These are phyloP conservation scores for Coemansia sp. DNA, from an alignment of 192 early-diverging fungal genomes.

Conservation along the genomic window DNA sequence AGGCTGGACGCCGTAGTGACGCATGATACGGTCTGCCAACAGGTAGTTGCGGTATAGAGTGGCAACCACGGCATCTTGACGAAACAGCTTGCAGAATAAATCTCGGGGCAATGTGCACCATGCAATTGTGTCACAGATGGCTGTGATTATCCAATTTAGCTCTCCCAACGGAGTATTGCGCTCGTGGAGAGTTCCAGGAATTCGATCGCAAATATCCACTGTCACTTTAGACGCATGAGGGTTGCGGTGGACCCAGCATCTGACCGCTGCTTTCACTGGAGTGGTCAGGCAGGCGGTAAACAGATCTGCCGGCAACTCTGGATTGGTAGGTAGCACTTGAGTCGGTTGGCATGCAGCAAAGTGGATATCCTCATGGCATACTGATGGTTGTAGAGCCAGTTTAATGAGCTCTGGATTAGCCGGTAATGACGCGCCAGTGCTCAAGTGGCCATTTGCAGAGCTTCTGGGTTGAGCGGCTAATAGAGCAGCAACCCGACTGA, in stretches of 20 bases:
- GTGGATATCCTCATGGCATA: constrained; percentile 79
- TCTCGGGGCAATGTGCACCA: constrained; percentile 90
- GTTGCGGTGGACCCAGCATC: constrained; percentile 88
- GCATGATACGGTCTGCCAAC: constrained; percentile 93
- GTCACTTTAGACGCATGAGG: constrained; percentile 69
- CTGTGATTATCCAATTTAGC: constrained; percentile 98
- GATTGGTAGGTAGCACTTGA: constrained; percentile 88
- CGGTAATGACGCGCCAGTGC: background rate
- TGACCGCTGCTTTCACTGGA: constrained; percentile 89
- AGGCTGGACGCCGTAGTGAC: constrained; percentile 86
- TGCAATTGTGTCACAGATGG: constrained; percentile 98
- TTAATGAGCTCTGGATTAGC: constrained; percentile 31
- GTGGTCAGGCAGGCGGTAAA: constrained; percentile 96
- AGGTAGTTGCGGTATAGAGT: constrained; percentile 94
- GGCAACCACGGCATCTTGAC: constrained; percentile 92
- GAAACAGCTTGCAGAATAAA: constrained; percentile 84
- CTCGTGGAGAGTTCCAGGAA: constrained; percentile 86
- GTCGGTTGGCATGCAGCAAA: constrained; percentile 86
- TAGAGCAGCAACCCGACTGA: constrained; percentile 17
- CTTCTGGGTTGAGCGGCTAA: constrained; percentile 7
- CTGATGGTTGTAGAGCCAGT: constrained; percentile 43
- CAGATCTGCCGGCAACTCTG: constrained; percentile 94
- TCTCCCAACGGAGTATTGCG: constrained; percentile 93
- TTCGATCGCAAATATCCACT: constrained; percentile 61
- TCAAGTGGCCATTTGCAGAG: too few relatives aligned